These are phyloP conservation scores for Solanum sparsipilum DNA, from an alignment of 257 asterid genomes.

Conservation along the genomic window DNA sequence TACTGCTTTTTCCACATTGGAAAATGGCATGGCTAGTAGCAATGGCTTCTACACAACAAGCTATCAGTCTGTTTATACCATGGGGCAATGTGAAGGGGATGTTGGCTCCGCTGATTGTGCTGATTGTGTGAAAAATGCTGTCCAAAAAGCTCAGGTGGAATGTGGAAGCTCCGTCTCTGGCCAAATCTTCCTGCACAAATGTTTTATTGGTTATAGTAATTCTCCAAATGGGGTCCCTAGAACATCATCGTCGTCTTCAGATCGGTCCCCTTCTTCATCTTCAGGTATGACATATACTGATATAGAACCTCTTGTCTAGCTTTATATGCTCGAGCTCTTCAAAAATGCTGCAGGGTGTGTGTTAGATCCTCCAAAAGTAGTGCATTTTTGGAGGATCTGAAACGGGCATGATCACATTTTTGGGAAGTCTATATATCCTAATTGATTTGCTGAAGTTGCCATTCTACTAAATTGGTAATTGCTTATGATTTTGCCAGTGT, in stretches of 20 bases:
- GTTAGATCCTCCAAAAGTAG: background rate
- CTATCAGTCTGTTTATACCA: constrained; percentile 48
- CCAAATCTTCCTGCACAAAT: constrained; percentile 73
- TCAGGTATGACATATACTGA: constrained; percentile 34
- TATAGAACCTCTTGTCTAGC: background rate
- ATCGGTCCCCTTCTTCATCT: background rate
- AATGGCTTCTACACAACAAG: constrained; percentile 55
- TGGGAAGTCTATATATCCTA: background rate
- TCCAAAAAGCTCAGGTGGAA: constrained; percentile 94
- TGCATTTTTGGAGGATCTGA: background rate
- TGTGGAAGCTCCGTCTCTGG: constrained; percentile 91
- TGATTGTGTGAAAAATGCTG: constrained; percentile 79
- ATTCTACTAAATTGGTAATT: background rate
- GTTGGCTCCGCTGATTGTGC: constrained; percentile 75
- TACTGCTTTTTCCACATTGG: constrained; percentile 58
- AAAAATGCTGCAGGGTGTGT: background rate
- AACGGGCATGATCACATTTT: background rate
- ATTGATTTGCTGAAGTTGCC: background rate
- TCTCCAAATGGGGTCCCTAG: constrained; percentile 57
- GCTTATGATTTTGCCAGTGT: background rate
- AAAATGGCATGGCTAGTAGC: constrained; percentile 48
- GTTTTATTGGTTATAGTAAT: constrained; percentile 61
- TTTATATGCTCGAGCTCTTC: background rate
- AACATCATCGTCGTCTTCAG: constrained; percentile 45
- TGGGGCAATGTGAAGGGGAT: constrained; percentile 97